These are phyloP conservation scores for Ambrosiella beaveri DNA, from an alignment of 2,329 filamentous ascomycete species.

Conservation along the genomic window DNA sequence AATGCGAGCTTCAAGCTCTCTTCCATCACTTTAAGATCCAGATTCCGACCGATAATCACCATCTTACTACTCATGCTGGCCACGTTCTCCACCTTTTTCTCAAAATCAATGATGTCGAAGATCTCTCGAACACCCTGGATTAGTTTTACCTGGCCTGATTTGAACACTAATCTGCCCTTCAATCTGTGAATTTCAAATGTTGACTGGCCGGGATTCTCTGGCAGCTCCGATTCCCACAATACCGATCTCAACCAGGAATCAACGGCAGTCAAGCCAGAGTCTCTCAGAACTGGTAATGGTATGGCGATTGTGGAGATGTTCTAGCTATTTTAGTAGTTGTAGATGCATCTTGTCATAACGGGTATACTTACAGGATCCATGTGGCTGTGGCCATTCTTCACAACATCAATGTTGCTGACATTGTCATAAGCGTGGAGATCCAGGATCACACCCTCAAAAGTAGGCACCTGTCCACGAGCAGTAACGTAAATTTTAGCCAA, in stretches of 20 bases:
- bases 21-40: conserved; percentile 35
- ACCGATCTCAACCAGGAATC: conserved; percentile 71
- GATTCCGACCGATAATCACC: conserved; percentile 43
- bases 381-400: conserved; percentile 69
- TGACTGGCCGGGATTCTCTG: conserved; percentile 22
- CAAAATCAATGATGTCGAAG: conserved; percentile 69
- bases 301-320: conserved; percentile 73
- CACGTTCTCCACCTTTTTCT: conserved; percentile 17
- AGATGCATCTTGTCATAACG: background rate
- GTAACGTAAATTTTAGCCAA: conserved; percentile 74
- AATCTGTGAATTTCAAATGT: conserved; percentile 69
- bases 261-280: conserved; percentile 41
- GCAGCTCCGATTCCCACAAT: conserved; percentile 62
- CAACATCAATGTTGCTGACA: conserved; percentile 54
- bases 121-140: conserved; percentile 85
- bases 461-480: conserved; percentile 58
- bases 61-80: conserved; percentile 33
- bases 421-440: conserved; percentile 88
- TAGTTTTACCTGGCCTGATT: conserved; percentile 50
- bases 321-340: conserved; percentile 24
- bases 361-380: conserved; percentile 56
- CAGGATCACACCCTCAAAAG: conserved; percentile 69
- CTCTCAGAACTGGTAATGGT: conserved; percentile 40
- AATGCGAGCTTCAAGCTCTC: conserved; percentile 22
- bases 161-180: conserved; percentile 60